Evolutionary conservation across 352 stramenopile species (phyloP), one percentile per base, ranked within the genome.

Genomic region (Pythium biforme): DNA sequence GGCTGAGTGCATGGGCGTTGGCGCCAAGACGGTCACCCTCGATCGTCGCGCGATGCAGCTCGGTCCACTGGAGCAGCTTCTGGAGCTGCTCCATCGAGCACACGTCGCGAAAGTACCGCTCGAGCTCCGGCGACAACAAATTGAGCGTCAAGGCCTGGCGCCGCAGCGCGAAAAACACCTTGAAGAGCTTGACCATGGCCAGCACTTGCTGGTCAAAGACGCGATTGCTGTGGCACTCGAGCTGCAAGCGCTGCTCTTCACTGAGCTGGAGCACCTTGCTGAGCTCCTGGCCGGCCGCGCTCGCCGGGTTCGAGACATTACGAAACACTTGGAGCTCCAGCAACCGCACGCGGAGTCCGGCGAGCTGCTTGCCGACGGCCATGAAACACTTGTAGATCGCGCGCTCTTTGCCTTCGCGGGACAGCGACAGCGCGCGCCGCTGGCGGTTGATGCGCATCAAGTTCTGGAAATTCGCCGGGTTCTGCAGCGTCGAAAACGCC

Each of bases 371-470:
- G 1, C 80, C 83, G 4, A 94, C 62, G 43, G 72, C 74, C 3
- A 83, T 48, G 47, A 94, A 92, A 49, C 76, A 77, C 64, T 90
- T 89, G 52, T 68, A 72, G 20, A 93, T 53, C 1, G 74, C 78
- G 5, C 70, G 75, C 47, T 86, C 66, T 22, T 81, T 81, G 17
- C 83, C 74, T 20, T 72, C 31, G 27, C 69, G 73, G 20, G 70
- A 60, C 60, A 91, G 67, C 14, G 69, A 75, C 25, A 95, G 68
- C 9, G 75, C 71, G 6, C 81, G 80, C 5, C 79, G 77, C 65
- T 95, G 86, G 22, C 86, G 78, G 48, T 92, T 88, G 25, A 89
- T 70, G 22, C 69, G 73, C 81, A 92, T 92, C 11, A 92, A 77
- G 4, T 75, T 72, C 45, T 86, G 59, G 51, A 90, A 92, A 34